phyloP scores from a whole-genome alignment of 2,329 filamentous ascomycete genomes.

The Teratosphaeria zuluensis region DNA sequence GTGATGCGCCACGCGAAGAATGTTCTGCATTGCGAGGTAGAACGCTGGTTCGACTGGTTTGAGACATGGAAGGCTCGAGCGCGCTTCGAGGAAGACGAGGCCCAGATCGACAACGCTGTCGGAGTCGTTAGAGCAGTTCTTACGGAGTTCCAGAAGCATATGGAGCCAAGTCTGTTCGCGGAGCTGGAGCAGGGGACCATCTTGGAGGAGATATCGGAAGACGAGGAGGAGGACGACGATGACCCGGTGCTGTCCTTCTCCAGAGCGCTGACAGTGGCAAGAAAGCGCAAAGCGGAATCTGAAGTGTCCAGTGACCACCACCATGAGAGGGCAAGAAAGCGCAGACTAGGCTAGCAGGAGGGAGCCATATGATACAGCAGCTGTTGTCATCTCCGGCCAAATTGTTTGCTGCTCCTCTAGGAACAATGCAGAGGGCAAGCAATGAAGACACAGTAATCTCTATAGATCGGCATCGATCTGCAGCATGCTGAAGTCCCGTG shows the following conservation, averaged over 20 bases:
- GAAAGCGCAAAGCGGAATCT: neutral
- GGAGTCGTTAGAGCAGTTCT: neutral
- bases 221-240: neutral
- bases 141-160: neutral
- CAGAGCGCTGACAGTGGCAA: neutral
- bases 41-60: neutral
- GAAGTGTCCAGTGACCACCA: neutral
- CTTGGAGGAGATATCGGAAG: neutral
- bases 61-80: neutral
- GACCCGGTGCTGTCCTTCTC: neutral
- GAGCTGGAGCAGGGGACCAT: neutral
- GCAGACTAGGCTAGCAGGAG: neutral
- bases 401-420: neutral
- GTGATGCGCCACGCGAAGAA: neutral
- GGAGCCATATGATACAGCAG: neutral
- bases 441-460: neutral
- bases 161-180: neutral
- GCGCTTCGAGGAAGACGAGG: neutral
- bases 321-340: neutral
- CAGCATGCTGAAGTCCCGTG: no score
- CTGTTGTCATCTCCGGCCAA: neutral
- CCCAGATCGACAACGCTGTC: neutral
- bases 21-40: neutral
- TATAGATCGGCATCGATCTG: no score
- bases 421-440: neutral